Conservation (phyloP, 495 filamentous ascomycete species). For the Aspergillus affinis region DNA sequence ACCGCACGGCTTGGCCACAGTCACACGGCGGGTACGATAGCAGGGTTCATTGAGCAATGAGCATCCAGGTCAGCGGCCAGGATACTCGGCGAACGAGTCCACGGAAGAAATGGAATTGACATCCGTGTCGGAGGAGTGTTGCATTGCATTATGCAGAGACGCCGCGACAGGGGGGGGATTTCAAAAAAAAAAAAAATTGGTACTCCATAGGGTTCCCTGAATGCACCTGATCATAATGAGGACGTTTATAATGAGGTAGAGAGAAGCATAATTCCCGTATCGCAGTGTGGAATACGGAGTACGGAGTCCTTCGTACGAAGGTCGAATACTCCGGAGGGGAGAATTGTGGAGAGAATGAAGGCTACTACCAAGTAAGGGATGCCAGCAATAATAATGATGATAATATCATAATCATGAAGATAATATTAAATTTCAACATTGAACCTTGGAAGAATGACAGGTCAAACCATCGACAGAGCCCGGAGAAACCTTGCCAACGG, state of each 20-base stretch:
- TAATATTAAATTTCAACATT: neutral
- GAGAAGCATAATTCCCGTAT: too few relatives aligned
- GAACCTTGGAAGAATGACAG: conserved; percentile 16
- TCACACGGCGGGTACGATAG: conserved; percentile 10
- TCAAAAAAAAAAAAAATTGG: too few relatives aligned
- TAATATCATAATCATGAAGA: neutral
- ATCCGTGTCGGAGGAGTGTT: neutral
- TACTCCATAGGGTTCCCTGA: too few relatives aligned
- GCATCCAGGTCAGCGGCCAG: neutral
- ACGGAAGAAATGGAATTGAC: neutral
- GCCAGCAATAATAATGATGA: neutral
- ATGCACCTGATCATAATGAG: too few relatives aligned
- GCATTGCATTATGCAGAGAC: neutral
- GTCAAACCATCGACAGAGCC: conserved; percentile 8
- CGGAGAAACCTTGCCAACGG: conserved; percentile 3
- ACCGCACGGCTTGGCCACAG: conserved; percentile 12
- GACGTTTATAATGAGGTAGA: too few relatives aligned
- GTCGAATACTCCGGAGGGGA: neutral
- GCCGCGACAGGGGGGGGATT: neutral
- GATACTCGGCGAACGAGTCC: neutral
- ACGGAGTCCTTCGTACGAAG: neutral
- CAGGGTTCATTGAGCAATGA: conserved; percentile 9
- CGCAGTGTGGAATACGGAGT: too few relatives aligned
- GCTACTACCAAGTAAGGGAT: neutral
- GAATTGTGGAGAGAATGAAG: neutral